A percentile compares a stretch with the other conserved stretches of the same genome.
phyloP scores from a whole-genome alignment of 2,329 filamentous ascomycete genomes.

The Tolypocladium sp. region DNA sequence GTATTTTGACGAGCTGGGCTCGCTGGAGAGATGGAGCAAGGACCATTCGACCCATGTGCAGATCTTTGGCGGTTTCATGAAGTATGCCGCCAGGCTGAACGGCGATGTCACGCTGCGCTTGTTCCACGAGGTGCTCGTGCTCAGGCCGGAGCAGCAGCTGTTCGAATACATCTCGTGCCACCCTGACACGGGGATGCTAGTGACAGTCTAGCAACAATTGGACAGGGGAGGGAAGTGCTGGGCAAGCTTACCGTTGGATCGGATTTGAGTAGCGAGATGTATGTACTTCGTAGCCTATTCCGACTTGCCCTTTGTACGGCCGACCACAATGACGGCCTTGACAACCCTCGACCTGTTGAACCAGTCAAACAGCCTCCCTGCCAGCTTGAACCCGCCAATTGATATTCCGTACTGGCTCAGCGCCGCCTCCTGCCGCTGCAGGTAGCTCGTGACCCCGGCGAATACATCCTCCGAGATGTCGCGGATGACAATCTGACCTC shows the following conservation, averaged over 20 bases:
- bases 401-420: constrained; percentile 25
- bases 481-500: constrained; percentile 27
- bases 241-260: too few relatives aligned
- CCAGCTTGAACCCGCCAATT: constrained; percentile 25
- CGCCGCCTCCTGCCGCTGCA: constrained; percentile 24
- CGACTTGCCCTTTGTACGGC: constrained; percentile 8
- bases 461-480: constrained; percentile 48
- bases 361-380: constrained; percentile 28
- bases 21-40: constrained; percentile 29
- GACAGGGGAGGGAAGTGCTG: neutral
- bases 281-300: neutral
- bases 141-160: constrained; percentile 26
- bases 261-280: neutral
- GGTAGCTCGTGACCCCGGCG: constrained; percentile 32
- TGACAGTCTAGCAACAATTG: neutral
- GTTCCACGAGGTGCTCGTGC: constrained; percentile 30
- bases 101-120: constrained; percentile 20
- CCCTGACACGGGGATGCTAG: constrained; percentile 21
- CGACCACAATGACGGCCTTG: constrained; percentile 24
- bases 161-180: constrained; percentile 34
- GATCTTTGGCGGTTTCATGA: constrained; percentile 29
- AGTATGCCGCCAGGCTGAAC: constrained; percentile 26
- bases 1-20: constrained; percentile 30
- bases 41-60: constrained; percentile 28
- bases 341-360: constrained; percentile 23